These are phyloP conservation scores for Sphagnurus paluster DNA, from an alignment of 1,284 basidiomycete genomes.

Conservation along the genomic window DNA sequence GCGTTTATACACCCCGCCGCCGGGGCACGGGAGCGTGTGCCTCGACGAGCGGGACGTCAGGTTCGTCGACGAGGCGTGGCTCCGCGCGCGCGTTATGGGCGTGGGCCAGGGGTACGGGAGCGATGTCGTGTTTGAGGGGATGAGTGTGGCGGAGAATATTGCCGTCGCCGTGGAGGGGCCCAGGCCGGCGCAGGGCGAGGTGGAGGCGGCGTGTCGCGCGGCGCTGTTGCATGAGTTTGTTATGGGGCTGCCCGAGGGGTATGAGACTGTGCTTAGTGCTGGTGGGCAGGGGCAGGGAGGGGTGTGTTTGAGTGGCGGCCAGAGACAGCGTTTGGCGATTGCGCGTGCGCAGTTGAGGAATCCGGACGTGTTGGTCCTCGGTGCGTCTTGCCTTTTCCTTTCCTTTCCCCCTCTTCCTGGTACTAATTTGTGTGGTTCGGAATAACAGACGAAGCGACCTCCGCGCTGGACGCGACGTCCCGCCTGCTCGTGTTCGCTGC, in stretches of 20 bases:
- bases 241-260: slow-evolving; percentile 79
- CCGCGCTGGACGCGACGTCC: slow-evolving; percentile 89
- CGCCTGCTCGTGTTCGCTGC: slow-evolving; percentile 89
- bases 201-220: slow-evolving; percentile 78
- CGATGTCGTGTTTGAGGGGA: slow-evolving; percentile 73
- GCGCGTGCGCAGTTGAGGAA: slow-evolving; percentile 87
- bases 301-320: slow-evolving; percentile 86
- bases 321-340: slow-evolving; percentile 90
- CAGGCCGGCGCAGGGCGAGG: slow-evolving; percentile 33
- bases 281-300: slow-evolving; percentile 74
- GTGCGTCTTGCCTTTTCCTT: slow-evolving; percentile 44
- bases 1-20: slow-evolving; percentile 69
- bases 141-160: slow-evolving; percentile 87
- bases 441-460: slow-evolving; percentile 96
- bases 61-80: slow-evolving; percentile 78
- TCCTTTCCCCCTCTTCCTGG: no score
- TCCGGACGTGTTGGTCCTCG: slow-evolving; percentile 89
- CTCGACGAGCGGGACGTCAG: slow-evolving; percentile 83
- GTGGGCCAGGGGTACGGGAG: slow-evolving; percentile 71
- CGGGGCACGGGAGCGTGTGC: slow-evolving; percentile 66
- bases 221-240: slow-evolving; percentile 92
- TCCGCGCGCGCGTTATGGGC: slow-evolving; percentile 71
- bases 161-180: slow-evolving; percentile 66
- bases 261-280: slow-evolving; percentile 71
- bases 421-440: no score